Percentiles rank a stretch among this genome's conserved stretches.
These are phyloP conservation scores for Entophlyctis luteolus DNA, from an alignment of 192 early-diverging fungal species.

Conservation along the genomic window DNA sequence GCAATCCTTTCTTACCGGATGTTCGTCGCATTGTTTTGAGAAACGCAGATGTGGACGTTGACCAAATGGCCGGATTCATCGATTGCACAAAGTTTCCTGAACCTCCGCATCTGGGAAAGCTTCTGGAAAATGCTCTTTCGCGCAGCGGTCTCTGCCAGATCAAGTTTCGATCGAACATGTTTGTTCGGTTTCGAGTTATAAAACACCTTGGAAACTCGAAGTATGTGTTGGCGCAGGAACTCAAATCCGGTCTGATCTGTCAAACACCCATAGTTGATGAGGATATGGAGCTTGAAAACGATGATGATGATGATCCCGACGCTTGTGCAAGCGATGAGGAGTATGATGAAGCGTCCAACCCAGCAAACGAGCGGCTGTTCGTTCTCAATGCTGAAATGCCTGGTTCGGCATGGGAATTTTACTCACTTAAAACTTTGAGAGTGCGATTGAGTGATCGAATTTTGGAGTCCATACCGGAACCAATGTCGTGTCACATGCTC, in stretches of 20 bases:
- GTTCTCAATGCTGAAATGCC: conserved; percentile 26
- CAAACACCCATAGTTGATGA: neutral
- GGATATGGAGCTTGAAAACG: conserved; percentile 8
- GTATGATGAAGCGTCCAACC: conserved; percentile 13
- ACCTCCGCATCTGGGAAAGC: neutral
- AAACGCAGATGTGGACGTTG: neutral
- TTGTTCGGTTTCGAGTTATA: neutral
- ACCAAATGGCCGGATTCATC: neutral
- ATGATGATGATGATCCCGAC: conserved; percentile 16
- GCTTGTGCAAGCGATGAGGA: too few relatives aligned
- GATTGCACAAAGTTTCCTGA: neutral
- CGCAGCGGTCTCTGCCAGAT: conserved; percentile 14
- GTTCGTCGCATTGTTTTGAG: neutral
- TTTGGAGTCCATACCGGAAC: conserved; percentile 22
- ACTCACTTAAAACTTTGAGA: conserved; percentile 23
- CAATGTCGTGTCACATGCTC: conserved; percentile 38
- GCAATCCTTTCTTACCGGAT: neutral
- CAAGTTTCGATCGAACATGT: neutral
- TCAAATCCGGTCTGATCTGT: conserved; percentile 2
- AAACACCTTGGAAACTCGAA: neutral
- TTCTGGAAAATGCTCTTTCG: neutral
- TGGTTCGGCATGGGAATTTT: conserved; percentile 39
- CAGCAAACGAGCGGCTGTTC: neutral
- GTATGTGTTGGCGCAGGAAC: conserved; percentile 34
- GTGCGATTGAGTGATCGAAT: conserved; percentile 18